Conservation (phyloP, 345 rosid genomes). For the Anastatica hierochuntica region DNA sequence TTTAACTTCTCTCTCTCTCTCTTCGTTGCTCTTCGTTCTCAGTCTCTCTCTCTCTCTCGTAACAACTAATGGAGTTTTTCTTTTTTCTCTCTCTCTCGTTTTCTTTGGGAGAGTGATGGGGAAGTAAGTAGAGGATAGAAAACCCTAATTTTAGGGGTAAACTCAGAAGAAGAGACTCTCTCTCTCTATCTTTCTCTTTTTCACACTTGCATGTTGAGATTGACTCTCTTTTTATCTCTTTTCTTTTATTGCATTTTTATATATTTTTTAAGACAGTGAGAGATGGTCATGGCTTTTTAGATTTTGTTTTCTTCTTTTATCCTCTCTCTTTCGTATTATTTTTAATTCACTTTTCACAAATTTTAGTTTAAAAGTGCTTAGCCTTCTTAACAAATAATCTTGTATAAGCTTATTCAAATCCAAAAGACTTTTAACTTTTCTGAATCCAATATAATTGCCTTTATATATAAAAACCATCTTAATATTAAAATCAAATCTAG, state of each 20-base stretch:
- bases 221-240: neutral
- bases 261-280: neutral
- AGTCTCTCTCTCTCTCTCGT: slow-evolving; percentile 39
- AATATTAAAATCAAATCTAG: no score
- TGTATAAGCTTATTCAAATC: no score
- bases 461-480: no score
- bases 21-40: slow-evolving; percentile 60
- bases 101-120: neutral
- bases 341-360: no score
- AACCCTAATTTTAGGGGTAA: slow-evolving; percentile 29
- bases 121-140: neutral
- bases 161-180: neutral
- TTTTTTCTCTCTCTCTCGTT: neutral
- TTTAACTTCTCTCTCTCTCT: slow-evolving; percentile 33
- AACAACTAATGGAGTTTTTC: neutral
- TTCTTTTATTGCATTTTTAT: neutral
- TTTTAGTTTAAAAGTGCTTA: no score
- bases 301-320: neutral
- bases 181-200: slow-evolving; percentile 1
- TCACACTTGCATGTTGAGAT: slow-evolving; percentile 22
- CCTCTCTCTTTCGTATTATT: no score
- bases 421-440: no score
- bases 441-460: no score
- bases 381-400: no score
- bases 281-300: slow-evolving; percentile 3